Percentiles rank a stretch among this genome's conserved stretches.
Conservation (phyloP, 306 rosid species). For the Vigna hirtella region DNA sequence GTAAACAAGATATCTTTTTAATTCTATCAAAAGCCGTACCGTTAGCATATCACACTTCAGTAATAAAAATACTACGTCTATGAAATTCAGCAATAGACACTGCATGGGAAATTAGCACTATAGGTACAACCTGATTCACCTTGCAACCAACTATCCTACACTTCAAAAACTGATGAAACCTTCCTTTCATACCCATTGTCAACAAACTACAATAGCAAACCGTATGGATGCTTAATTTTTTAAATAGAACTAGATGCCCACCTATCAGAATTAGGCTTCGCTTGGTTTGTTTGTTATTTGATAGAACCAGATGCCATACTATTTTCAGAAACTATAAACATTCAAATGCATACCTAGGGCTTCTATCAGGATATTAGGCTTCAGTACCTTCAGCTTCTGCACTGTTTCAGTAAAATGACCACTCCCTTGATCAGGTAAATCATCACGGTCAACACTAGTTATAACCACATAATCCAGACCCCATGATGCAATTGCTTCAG, state of each 20-base stretch:
- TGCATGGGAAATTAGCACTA: neutral
- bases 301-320: constrained; percentile 7
- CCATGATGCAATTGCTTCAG: constrained; percentile 99
- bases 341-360: constrained; percentile 71
- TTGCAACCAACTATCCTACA: constrained; percentile 11
- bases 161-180: constrained; percentile 23
- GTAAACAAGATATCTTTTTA: neutral
- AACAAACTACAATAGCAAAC: constrained; percentile 26
- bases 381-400: constrained; percentile 80
- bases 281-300: constrained; percentile 17
- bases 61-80: constrained; percentile 8
- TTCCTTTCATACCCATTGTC: constrained; percentile 33
- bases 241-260: neutral
- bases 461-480: constrained; percentile 98
- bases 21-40: constrained; percentile 23
- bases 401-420: constrained; percentile 96
- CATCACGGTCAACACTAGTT: constrained; percentile 98
- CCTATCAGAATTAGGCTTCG: neutral
- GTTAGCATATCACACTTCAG: constrained; percentile 4
- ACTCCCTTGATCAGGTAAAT: constrained; percentile 96
- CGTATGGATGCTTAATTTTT: constrained; percentile 16
- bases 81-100: constrained; percentile 31
- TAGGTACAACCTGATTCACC: constrained; percentile 19
- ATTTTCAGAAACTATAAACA: constrained; percentile 29
- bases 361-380: constrained; percentile 93